Evolutionary conservation across 1,139 yeast species (phyloP).

Genomic region (Candida sp.): DNA sequence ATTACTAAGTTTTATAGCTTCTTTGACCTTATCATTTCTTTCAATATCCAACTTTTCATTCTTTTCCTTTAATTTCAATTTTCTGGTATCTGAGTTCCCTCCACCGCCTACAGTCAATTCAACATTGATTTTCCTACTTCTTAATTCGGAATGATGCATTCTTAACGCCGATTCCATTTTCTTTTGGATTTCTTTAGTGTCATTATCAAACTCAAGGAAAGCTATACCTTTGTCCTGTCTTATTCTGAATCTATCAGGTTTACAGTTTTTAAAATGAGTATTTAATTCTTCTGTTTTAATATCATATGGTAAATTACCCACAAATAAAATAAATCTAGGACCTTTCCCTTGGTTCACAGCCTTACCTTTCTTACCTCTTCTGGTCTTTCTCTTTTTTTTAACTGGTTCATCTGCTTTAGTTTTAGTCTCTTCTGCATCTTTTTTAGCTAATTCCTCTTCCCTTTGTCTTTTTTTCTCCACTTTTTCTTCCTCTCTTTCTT

Average conservation of each 20-base stretch:
- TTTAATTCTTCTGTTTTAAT: slow-evolving; percentile 58
- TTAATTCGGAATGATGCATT: slow-evolving; percentile 71
- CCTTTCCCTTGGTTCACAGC: slow-evolving; percentile 49
- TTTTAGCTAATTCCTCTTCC: slow-evolving; percentile 11
- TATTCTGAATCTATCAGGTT: slow-evolving; percentile 73
- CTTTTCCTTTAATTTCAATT: slow-evolving; percentile 71
- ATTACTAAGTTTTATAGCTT: slow-evolving; percentile 26
- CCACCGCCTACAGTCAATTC: slow-evolving; percentile 99
- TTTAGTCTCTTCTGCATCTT: slow-evolving; percentile 12
- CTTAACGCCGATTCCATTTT: slow-evolving; percentile 80
- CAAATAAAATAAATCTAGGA: slow-evolving; percentile 78
- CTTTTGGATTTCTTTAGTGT: slow-evolving; percentile 61
- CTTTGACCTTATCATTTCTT: slow-evolving; percentile 46
- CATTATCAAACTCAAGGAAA: slow-evolving; percentile 78
- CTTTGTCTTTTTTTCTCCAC: slow-evolving; percentile 16
- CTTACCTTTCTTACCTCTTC: slow-evolving; percentile 73
- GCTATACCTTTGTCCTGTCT: slow-evolving; percentile 90
- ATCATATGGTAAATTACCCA: slow-evolving; percentile 88
- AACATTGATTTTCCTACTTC: slow-evolving; percentile 79
- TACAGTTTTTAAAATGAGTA: slow-evolving; percentile 71
- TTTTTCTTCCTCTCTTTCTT: slow-evolving; percentile 15
- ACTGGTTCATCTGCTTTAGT: slow-evolving; percentile 18
- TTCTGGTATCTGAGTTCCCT: slow-evolving; percentile 74
- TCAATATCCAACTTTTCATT: slow-evolving; percentile 71
- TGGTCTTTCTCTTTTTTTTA: slow-evolving; percentile 68